Base-by-base conservation (phyloP, 495 filamentous ascomycete species). In the Penicillium dipodomyicola region DNA sequence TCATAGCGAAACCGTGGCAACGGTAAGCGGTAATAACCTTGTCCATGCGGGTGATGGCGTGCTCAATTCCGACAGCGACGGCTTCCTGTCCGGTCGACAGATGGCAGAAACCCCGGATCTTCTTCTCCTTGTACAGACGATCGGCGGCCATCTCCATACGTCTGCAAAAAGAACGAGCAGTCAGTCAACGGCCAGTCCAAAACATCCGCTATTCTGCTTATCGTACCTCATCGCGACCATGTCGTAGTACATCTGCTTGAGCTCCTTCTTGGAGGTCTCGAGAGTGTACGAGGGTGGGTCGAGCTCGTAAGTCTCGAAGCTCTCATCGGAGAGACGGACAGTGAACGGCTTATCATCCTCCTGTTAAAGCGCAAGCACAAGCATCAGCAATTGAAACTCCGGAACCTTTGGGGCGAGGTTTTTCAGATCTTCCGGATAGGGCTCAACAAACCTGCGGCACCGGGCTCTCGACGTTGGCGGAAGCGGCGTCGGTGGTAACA, bases 111-210 rank as follows among this genome's bases (percentile, higher is more conserved):
- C 93, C 93, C 57, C 93, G 89, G 70, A 97, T 96, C 83, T 97
- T 96, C 85, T 97, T 97, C 82, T 96, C 91, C 78, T 97, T 97
- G 87, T 97, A 97, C 54, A 97, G 82, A 67, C 91, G 84, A 68
- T 97, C 93, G 77, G 93, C 90, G 61, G 92, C 92, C 94, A 97
- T 96, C 73, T 98, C 94, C 94, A 98, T 96, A 68, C 95, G 95
- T 72, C 94, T 96, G 45, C 17, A 57, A 48, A 48, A 9, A 25
- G 27, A 56, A 23, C 58, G 43, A 46, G 14, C 29, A 20, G 23
- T 27, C 29, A 42, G 53, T 29, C 50, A 23, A 42, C 53, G 1
- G 33, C 9, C 19, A n/a, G 32, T 56, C 19, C 40, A 49, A 57
- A 0, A 20, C 52, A 52, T 48, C 12, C 19, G 19, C 52, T 40